A percentile compares a stretch with the other conserved stretches of the same genome.
phyloP scores from a whole-genome alignment of 371 early-diverging fungal genomes.

The Synchytrium microbalum region DNA sequence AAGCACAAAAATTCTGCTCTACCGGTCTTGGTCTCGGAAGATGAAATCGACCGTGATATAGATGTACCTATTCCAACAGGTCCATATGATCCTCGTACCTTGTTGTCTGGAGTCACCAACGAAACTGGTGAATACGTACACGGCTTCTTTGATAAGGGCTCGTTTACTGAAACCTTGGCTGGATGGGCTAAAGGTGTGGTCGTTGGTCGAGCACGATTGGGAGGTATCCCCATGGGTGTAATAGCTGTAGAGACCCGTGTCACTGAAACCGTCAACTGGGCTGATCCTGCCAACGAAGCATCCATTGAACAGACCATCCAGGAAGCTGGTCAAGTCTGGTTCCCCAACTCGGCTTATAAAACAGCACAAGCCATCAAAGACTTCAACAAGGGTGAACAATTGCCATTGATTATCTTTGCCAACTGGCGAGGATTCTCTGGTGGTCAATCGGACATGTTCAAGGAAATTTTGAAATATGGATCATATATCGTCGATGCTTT shows the following conservation, averaged over 20 bases:
- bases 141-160: slow-evolving; percentile 52
- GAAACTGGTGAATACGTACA: slow-evolving; percentile 62
- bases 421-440: slow-evolving; percentile 99
- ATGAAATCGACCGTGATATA: slow-evolving; percentile 32
- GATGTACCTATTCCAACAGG: slow-evolving; percentile 29
- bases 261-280: slow-evolving; percentile 84
- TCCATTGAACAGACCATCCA: slow-evolving; percentile 81
- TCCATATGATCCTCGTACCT: slow-evolving; percentile 84
- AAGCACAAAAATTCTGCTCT: slow-evolving; percentile 46
- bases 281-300: slow-evolving; percentile 87
- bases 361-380: slow-evolving; percentile 97
- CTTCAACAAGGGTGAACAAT: slow-evolving; percentile 96
- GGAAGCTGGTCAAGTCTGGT: slow-evolving; percentile 98
- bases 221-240: slow-evolving; percentile 94
- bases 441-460: slow-evolving; percentile 97
- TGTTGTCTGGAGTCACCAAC: slow-evolving; percentile 73
- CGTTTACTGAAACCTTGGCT: slow-evolving; percentile 70
- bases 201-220: slow-evolving; percentile 90
- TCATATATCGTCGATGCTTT: slow-evolving; percentile 96
- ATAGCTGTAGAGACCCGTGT: slow-evolving; percentile 94
- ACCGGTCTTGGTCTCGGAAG: slow-evolving; percentile 32
- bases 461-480: slow-evolving; percentile 95
- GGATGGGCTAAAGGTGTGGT: slow-evolving; percentile 87
- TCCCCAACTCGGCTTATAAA: slow-evolving; percentile 97
- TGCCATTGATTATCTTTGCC: slow-evolving; percentile 97